Base-by-base conservation (phyloP, 345 rosid species). In the Carallia pectinifolia region DNA sequence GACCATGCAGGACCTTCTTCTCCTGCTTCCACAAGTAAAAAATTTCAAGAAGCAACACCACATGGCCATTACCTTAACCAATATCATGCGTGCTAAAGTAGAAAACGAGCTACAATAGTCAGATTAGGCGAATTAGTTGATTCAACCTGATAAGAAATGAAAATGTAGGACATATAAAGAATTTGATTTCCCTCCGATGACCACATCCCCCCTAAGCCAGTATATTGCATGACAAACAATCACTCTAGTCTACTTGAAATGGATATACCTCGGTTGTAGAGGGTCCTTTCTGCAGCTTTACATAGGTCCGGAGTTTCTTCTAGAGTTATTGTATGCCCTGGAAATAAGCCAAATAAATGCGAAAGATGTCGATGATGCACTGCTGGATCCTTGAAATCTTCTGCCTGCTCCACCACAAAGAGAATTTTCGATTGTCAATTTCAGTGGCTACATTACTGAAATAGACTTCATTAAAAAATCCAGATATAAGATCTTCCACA, bases 1-100 rank as follows among this genome's bases (percentile, higher is more conserved):
- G 97, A 95, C 99, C 97, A 95, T 58, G 97, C 97, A 44, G 97
- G 97, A 58, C 96, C 98, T 37, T 88, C 90, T 74, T 87, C 97
- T 70, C 99, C 99, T 95, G 87, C 60, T 74, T 65, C 23, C 52
- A 48, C 17, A 3, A n/a, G 23, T 6, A 5, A 47, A 15, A 23
- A 59, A 47, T 27, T 27, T 29, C 8, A 44, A 59, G 65, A 38
- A 39, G 33, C 40, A 58, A 72, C 29, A 48, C 29, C 4, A 13
- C 5, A 16, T 12, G 33, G 29, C 27, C 36, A 36, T 36, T 13
- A 44, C 16, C 50, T 16, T 44, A 44, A 44, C 16, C 50, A 44
- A 12, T 44, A 44, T 3, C 17, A 12, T 44, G 12, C 5, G 16
- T 3, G 50, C 50, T 44, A 44, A 12, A 12, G 50, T 44, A 23